Percentiles rank a stretch among this genome's conserved stretches.
phyloP scores from a whole-genome alignment of 768 basidiomycete genomes.

The Cystobasidiopsis lactophilus region DNA sequence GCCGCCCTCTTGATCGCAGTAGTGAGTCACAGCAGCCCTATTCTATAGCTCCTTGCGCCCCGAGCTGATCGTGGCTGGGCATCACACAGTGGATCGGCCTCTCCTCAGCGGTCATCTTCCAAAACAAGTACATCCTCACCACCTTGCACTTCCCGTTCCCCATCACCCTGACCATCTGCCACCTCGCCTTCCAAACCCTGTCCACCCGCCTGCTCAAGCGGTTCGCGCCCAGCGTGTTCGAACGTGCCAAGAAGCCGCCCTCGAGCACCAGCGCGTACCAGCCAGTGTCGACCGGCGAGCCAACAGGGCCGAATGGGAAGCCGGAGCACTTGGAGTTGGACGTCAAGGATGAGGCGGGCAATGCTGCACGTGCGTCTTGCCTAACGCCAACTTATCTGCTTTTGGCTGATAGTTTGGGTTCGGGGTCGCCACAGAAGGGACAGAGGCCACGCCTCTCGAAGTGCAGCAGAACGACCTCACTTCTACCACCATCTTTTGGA shows the following conservation, averaged over 20 bases:
- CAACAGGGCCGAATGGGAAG: neutral
- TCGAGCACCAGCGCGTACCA: neutral
- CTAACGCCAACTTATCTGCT: no score
- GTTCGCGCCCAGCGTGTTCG: neutral
- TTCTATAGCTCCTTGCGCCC: no score
- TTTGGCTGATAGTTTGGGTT: no score
- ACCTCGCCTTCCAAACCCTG: neutral
- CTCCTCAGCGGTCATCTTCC: neutral
- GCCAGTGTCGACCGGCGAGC: neutral
- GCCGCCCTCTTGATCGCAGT: no score
- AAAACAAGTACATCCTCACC: constrained; percentile 1
- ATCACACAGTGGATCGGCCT: constrained; percentile 16
- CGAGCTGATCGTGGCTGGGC: no score
- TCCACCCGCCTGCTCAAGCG: neutral
- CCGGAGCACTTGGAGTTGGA: neutral
- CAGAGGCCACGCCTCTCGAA: no score
- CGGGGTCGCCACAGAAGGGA: no score
- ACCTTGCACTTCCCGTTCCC: neutral
- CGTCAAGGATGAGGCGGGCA: neutral
- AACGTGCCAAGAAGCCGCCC: neutral
- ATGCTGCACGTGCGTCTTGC: no score
- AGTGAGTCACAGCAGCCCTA: no score
- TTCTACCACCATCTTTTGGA: neutral
- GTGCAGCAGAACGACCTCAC: no score
- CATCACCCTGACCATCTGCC: neutral